phyloP scores from a whole-genome alignment of 2,329 filamentous ascomycete species.

The Colletotrichum sp. region DNA sequence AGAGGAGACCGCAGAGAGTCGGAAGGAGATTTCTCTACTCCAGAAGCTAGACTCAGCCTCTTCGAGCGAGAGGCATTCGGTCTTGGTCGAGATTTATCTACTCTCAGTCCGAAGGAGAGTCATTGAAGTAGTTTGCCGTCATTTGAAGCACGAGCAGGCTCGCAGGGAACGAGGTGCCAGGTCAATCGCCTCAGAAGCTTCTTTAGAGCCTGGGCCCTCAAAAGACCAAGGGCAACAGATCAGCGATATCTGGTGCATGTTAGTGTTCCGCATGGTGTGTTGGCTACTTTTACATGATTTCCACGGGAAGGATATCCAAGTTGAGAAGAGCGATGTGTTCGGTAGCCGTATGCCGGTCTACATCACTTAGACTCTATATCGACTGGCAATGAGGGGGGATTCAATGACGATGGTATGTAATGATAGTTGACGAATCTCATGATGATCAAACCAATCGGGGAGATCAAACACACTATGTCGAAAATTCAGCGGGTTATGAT shows the following conservation, averaged over 20 bases:
- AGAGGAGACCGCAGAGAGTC: neutral
- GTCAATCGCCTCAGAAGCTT: slow-evolving; percentile 3
- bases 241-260: slow-evolving; percentile 34
- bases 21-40: slow-evolving; percentile 3
- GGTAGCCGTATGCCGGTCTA: slow-evolving; percentile 40
- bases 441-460: neutral
- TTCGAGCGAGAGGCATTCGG: slow-evolving; percentile 1
- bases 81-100: slow-evolving; percentile 10
- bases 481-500: neutral
- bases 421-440: neutral
- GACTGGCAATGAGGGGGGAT: neutral
- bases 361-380: slow-evolving; percentile 23
- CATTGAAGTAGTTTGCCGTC: neutral
- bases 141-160: neutral
- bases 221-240: neutral
- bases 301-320: slow-evolving; percentile 37
- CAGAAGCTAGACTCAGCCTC: slow-evolving; percentile 8
- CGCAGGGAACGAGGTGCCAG: neutral
- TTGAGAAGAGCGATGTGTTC: slow-evolving; percentile 36
- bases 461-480: neutral
- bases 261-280: slow-evolving; percentile 43
- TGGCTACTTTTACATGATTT: slow-evolving; percentile 44
- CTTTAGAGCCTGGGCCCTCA: neutral
- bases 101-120: slow-evolving; percentile 1
- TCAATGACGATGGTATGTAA: neutral